phyloP scores from a whole-genome alignment of 495 filamentous ascomycete species.

The Neurospora sp. region DNA sequence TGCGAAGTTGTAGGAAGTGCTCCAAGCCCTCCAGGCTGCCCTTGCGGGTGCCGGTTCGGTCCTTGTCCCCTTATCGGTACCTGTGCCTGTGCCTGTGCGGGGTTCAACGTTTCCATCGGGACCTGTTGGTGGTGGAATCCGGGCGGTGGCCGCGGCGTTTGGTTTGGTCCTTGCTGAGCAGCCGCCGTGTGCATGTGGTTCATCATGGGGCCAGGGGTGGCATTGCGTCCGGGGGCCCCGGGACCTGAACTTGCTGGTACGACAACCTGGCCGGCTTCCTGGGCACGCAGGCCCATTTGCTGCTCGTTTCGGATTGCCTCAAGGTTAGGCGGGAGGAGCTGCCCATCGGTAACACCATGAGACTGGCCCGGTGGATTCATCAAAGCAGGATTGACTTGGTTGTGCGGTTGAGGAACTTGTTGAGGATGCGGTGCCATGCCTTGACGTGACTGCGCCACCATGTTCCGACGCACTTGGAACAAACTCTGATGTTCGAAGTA shows the following conservation, averaged over 20 bases:
- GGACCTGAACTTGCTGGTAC: constrained; percentile 39
- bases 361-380: constrained; percentile 28
- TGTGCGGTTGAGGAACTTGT: constrained; percentile 22
- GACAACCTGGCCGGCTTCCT: constrained; percentile 40
- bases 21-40: constrained; percentile 36
- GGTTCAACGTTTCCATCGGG: constrained; percentile 24
- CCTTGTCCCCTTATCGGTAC: constrained; percentile 17
- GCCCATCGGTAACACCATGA: constrained; percentile 21
- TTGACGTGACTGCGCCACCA: constrained; percentile 11
- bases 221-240: constrained; percentile 33
- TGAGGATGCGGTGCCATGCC: constrained; percentile 15
- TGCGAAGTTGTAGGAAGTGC: constrained; percentile 36
- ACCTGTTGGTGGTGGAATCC: constrained; percentile 28
- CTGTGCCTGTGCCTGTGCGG: constrained; percentile 25
- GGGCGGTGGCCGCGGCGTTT: constrained; percentile 21
- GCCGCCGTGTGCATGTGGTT: constrained; percentile 20
- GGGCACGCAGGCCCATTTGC: constrained; percentile 33
- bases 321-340: constrained; percentile 32
- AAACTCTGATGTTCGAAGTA: constrained; percentile 30
- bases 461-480: constrained; percentile 13
- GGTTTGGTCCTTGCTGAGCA: constrained; percentile 26
- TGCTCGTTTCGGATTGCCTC: constrained; percentile 42
- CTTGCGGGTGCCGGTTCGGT: constrained; percentile 32
- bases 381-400: constrained; percentile 26
- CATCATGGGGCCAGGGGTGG: constrained; percentile 23